Conservation (phyloP, 805 yeast species). For the Candida silvicultrix region DNA sequence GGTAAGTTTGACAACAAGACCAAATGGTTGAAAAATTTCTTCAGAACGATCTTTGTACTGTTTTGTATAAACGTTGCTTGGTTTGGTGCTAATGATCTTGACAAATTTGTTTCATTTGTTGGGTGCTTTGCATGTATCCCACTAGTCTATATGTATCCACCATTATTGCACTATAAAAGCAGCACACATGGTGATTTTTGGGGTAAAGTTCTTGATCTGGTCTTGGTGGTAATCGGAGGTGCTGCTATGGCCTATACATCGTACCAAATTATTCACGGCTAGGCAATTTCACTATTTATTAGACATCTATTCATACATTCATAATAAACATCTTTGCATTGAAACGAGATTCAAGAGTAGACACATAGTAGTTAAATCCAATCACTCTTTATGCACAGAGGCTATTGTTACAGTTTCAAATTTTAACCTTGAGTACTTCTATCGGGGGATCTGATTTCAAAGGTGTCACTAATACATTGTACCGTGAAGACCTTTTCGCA, state of each 20-base stretch:
- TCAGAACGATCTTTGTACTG: constrained; percentile 48
- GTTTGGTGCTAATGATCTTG: constrained; percentile 63
- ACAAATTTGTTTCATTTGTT: constrained; percentile 69
- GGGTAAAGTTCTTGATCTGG: constrained; percentile 37
- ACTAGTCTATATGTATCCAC: constrained; percentile 80
- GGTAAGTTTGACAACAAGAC: constrained; percentile 49
- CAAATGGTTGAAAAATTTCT: constrained; percentile 63
- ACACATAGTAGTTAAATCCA: too few species aligned
- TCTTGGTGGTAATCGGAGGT: constrained; percentile 49
- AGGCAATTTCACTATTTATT: neutral
- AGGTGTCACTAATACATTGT: too few species aligned
- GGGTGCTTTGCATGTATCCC: constrained; percentile 87
- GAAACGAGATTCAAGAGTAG: neutral
- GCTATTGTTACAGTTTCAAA: too few species aligned
- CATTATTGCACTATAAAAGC: constrained; percentile 60
- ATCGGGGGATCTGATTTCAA: too few species aligned
- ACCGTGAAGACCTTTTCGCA: too few species aligned
- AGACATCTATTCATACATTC: neutral
- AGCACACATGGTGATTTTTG: constrained; percentile 34
- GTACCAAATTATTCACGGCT: constrained; percentile 40
- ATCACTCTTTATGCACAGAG: too few species aligned
- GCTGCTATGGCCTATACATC: constrained; percentile 64
- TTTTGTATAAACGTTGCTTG: constrained; percentile 54
- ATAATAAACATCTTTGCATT: neutral
- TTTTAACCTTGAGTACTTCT: too few species aligned